Evolutionary conservation across 306 rosid species (phyloP).

Genomic region (Arachis stenosperma): DNA sequence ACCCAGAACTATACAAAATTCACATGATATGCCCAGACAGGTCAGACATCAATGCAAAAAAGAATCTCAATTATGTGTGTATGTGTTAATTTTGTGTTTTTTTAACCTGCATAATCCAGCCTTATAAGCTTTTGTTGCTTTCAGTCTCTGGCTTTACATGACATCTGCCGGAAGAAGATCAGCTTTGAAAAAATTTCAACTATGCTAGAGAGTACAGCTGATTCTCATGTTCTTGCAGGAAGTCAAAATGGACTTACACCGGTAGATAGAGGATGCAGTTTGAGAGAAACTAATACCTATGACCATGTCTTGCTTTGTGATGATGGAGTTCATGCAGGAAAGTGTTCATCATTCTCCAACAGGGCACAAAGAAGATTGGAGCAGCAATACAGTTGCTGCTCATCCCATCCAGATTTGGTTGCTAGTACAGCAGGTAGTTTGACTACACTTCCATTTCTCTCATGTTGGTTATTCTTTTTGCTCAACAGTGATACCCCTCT

Average conservation of each 20-base stretch:
- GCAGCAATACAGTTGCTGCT: conserved; percentile 38
- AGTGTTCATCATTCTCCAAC: conserved; percentile 37
- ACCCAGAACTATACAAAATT: conserved; percentile 44
- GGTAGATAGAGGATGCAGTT: conserved; percentile 42
- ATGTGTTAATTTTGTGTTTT: conserved; percentile 32
- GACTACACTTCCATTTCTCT: conserved; percentile 28
- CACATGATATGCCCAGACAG: conserved; percentile 53
- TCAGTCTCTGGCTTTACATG: conserved; percentile 60
- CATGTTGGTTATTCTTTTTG: conserved; percentile 28
- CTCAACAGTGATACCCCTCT: not conserved
- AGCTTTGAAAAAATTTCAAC: conserved; percentile 53
- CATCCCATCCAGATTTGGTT: conserved; percentile 43
- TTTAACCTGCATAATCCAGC: conserved; percentile 23
- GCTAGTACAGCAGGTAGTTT: conserved; percentile 62
- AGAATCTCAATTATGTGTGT: conserved; percentile 28
- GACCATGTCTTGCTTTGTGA: conserved; percentile 38
- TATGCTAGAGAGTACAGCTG: conserved; percentile 66
- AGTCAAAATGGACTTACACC: conserved; percentile 44
- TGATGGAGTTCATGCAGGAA: conserved; percentile 43
- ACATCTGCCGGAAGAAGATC: conserved; percentile 63
- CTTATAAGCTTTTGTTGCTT: conserved; percentile 39
- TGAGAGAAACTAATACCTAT: conserved; percentile 40
- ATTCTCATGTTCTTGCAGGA: conserved; percentile 66
- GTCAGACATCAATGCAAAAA: conserved; percentile 50
- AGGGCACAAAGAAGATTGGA: conserved; percentile 48